Base-by-base conservation (phyloP, 805 yeast genomes). In the Sungouiella blattae region DNA sequence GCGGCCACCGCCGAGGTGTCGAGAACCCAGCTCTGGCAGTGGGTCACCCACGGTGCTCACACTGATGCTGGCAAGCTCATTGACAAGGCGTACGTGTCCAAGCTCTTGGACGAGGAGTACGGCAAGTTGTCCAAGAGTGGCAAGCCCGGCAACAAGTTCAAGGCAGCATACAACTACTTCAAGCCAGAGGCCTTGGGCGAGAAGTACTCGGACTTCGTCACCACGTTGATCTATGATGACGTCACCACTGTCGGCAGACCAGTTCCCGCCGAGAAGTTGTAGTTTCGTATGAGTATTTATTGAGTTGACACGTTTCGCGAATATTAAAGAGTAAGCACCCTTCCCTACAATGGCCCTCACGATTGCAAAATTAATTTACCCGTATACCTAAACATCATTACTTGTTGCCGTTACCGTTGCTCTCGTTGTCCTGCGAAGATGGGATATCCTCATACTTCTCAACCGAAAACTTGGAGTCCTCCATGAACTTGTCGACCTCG, bases 1-100 rank as follows among this genome's bases (percentile, higher is more conserved):
- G 94, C 94, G 18, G 93, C 93, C 22, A 84, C 94, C 33, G 91
- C 93, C 26, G 94, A 84, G 62, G 94, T 84, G 26, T 80, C 89
- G 24, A 75, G 93, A 66, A 74, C 87, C 42, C 91, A 83, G 63
- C 69, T 84, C 48, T 80, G 80, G 72, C 87, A 86, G 57, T 84
- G 94, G 94, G 84, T 80, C 34, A 81, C 78, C 40, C 89, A 84
- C 57, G 76, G 77, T 29, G 83, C 78, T 29, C 63, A 56, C 37
- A 71, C 77, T 36, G 86, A 81, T 50, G 69, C 78, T 17, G 80
- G 80, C 32, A 71, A 67, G 35, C 63, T 52, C 18, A 71, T 83
- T 23, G 79, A 85, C 37, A 74, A 83, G 35, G 78, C 75, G 25
- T 73, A 77, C 49, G 78, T 83, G 32, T 52, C 69, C 25, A 58